These are phyloP conservation scores for Neonectria coccinea DNA, from an alignment of 2,329 filamentous ascomycete genomes.

Conservation along the genomic window DNA sequence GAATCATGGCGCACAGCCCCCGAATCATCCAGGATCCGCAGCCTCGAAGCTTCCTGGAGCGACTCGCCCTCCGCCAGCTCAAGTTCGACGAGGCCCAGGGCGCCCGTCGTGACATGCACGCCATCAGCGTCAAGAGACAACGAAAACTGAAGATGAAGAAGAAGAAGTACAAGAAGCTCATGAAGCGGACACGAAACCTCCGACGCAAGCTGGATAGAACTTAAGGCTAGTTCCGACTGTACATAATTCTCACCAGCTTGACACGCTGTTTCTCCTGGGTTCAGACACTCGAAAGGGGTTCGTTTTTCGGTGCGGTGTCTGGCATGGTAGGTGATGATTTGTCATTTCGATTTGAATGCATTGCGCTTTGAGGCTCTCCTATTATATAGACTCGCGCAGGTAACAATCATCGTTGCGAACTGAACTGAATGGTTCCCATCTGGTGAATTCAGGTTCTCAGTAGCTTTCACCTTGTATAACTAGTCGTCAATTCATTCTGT, in stretches of 20 bases:
- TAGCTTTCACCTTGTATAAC: conserved; percentile 41
- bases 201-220: conserved; percentile 84
- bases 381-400: conserved; percentile 51
- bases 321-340: conserved; percentile 47
- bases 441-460: conserved; percentile 34
- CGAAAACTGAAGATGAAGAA: conserved; percentile 99
- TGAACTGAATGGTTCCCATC: conserved; percentile 34
- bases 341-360: conserved; percentile 43
- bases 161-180: conserved; percentile 99
- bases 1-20: conserved; percentile 71
- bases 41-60: conserved; percentile 73
- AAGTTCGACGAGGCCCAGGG: conserved; percentile 67
- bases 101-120: conserved; percentile 71
- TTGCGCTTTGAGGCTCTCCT: conserved; percentile 46
- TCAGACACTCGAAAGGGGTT: conserved; percentile 43
- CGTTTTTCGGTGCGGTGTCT: conserved; percentile 46
- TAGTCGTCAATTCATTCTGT: conserved; percentile 41
- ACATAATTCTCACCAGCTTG: conserved; percentile 41
- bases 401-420: conserved; percentile 48
- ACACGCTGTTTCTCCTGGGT: conserved; percentile 38
- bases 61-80: conserved; percentile 74
- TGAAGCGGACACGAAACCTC: conserved; percentile 89
- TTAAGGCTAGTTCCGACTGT: conserved; percentile 49
- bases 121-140: conserved; percentile 92
- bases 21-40: conserved; percentile 64